phyloP scores from a whole-genome alignment of 331 rosid genomes.

The Cydonia oblonga region DNA sequence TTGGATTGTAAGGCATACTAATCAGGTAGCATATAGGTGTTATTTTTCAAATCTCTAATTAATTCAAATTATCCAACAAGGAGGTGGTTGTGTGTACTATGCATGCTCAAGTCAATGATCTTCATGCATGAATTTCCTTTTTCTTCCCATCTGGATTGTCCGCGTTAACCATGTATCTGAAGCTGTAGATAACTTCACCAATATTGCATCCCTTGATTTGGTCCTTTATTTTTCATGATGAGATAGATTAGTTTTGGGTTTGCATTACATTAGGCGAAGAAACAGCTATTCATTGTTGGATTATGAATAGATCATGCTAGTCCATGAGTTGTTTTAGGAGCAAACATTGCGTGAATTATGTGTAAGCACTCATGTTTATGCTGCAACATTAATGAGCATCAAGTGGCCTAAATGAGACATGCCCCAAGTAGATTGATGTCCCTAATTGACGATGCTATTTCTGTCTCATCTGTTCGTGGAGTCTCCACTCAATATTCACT shows the following conservation, averaged over 20 bases:
- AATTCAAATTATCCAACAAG: not conserved
- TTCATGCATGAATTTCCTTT: not conserved
- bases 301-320: not conserved
- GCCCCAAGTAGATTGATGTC: not conserved
- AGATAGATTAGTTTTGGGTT: not conserved
- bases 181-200: not conserved
- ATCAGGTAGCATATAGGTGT: no score
- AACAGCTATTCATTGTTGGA: not conserved
- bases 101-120: not conserved
- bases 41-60: not conserved
- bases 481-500: not conserved
- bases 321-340: conserved; percentile 2
- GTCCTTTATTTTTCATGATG: not conserved
- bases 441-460: not conserved
- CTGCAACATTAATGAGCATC: not conserved
- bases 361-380: not conserved
- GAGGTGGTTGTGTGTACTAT: not conserved
- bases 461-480: not conserved
- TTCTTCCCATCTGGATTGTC: not conserved
- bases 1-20: not conserved
- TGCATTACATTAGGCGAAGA: not conserved
- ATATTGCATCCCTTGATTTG: not conserved
- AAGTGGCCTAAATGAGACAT: not conserved
- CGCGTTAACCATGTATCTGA: not conserved
- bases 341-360: not conserved